phyloP scores from a whole-genome alignment of 345 rosid genomes.

The Anastatica hierochuntica region DNA sequence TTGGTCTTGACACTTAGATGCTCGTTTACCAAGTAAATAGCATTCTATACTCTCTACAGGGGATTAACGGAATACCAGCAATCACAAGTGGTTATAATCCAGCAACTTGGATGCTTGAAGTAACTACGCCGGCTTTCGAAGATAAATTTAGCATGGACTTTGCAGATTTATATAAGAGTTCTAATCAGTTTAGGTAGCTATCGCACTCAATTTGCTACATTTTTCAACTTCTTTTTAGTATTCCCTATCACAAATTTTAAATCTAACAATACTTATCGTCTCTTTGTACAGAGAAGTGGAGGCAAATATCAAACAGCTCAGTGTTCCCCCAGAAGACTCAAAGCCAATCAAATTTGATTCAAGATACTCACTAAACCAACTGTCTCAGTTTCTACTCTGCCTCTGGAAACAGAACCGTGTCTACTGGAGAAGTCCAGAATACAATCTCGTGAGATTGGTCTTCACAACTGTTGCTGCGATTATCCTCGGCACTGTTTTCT shows the following conservation, averaged over 20 bases:
- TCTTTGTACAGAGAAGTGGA: slow-evolving; percentile 55
- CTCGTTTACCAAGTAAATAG: not conserved
- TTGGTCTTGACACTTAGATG: not conserved
- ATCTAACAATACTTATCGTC: not conserved
- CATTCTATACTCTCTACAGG: slow-evolving; percentile 25
- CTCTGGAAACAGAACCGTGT: slow-evolving; percentile 82
- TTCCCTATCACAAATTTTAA: not conserved
- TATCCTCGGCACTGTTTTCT: slow-evolving; percentile 68
- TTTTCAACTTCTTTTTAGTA: no score
- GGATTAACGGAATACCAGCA: slow-evolving; percentile 46
- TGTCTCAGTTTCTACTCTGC: slow-evolving; percentile 52
- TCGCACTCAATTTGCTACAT: not conserved
- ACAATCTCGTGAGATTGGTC: slow-evolving; percentile 56
- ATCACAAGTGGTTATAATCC: slow-evolving; percentile 69
- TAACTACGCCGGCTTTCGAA: slow-evolving; percentile 58
- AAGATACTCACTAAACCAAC: slow-evolving; percentile 38
- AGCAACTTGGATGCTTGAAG: slow-evolving; percentile 99
- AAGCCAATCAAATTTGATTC: slow-evolving; percentile 48
- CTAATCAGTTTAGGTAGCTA: slow-evolving; percentile 51
- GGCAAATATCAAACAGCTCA: slow-evolving; percentile 38
- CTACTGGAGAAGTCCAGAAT: slow-evolving; percentile 91
- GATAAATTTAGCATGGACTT: slow-evolving; percentile 53
- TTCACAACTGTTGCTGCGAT: slow-evolving; percentile 52
- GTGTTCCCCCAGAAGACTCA: slow-evolving; percentile 61
- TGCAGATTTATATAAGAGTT: slow-evolving; percentile 51